Base-by-base conservation (phyloP, 1,139 yeast species). In the Saccharomycopsis hybrid region DNA sequence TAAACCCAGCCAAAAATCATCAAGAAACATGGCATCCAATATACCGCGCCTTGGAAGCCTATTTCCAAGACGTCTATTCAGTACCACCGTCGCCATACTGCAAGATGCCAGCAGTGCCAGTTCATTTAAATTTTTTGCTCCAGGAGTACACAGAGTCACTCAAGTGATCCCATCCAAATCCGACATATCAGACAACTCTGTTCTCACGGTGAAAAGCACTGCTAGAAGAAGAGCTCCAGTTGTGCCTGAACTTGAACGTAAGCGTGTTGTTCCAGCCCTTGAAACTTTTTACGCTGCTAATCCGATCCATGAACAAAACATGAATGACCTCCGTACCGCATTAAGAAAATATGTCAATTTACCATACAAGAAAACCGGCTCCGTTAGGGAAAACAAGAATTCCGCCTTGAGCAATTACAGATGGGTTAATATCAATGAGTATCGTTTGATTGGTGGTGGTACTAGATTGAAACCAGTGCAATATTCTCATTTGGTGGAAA, bases 301-400 rank as follows among this genome's bases (percentile, higher is more conserved):
- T 61, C 92, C 96, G 3, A 75, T 76, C 7, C 96, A 89, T 62
- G 95, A 87, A 61, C 78, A 78, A 53, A 80, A 80, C 61, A 70
- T 88, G 64, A 73, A 79, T 52, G 69, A 72, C 55, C 69, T 90
- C 55, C 80, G 77, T 55, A 74, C 73, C 13, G 65, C 88, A 42
- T 68, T 83, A 48, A 76, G 85, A 59, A 80, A 77, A 62, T 72
- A 82, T 64, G 71, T 77, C 54, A 76, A 78, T 55, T 71, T 87
- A 51, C 96, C 95, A 4, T 66, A 71, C 4, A 66, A 73, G 43
- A 70, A 74, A 41, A 71, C 69, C 49, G 71, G 62, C 60, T 68
- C 66, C 54, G 59, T 65, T 28, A 24, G 24, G 18, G 18, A 38
- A 28, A 30, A n/a, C 40, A 32, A 31, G 5, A 41, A 30, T 11